phyloP scores from a whole-genome alignment of 305 asterid species.

The Fraxinus sp. region DNA sequence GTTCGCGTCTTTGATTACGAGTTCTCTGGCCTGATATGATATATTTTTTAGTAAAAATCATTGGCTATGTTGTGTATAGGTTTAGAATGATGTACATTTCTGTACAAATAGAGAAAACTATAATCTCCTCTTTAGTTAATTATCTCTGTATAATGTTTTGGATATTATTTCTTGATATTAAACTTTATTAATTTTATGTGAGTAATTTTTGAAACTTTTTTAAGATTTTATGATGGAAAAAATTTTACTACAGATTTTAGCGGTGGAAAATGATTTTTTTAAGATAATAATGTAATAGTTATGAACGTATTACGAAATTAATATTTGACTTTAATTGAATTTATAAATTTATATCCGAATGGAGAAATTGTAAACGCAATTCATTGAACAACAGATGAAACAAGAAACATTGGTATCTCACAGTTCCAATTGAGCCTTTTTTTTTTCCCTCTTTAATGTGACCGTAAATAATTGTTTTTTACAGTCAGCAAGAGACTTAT shows the following conservation, averaged over 20 bases:
- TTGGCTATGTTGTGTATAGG: background rate
- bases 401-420: background rate
- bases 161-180: background rate
- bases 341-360: too few relatives aligned
- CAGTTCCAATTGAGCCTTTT: too few relatives aligned
- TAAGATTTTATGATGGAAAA: background rate
- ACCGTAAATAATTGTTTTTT: background rate
- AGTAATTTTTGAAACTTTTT: background rate
- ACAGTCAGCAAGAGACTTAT: background rate
- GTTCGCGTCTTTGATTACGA: conserved; percentile 39
- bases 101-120: background rate
- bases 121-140: background rate
- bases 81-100: background rate
- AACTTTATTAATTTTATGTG: background rate
- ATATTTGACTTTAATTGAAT: too few relatives aligned
- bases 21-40: conserved; percentile 24
- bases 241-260: background rate
- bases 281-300: background rate
- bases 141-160: background rate
- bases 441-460: background rate
- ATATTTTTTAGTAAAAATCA: background rate
- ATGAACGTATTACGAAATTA: too few relatives aligned
- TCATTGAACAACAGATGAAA: background rate
- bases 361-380: background rate
- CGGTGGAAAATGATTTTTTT: background rate